These are phyloP conservation scores for Cymbidium sinense DNA, from an alignment of 106 monocot species.

Conservation along the genomic window DNA sequence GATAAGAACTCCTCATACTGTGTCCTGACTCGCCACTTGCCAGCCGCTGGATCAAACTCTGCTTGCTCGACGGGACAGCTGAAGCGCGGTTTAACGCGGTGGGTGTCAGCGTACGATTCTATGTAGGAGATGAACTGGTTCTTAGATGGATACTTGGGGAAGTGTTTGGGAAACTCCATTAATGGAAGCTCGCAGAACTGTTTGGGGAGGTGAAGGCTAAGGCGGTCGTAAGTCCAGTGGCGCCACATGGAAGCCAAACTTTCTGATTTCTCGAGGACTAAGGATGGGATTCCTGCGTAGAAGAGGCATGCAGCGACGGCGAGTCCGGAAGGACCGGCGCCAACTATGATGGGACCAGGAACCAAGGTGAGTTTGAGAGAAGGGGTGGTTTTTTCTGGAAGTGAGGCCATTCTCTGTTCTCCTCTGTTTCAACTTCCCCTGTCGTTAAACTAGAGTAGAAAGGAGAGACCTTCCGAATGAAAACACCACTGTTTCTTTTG, in stretches of 20 bases:
- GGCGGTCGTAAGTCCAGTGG: constrained; percentile 69
- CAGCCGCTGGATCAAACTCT: constrained; percentile 29
- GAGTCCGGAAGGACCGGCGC: constrained; percentile 90
- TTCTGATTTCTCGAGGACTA: constrained; percentile 60
- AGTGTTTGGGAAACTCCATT: constrained; percentile 52
- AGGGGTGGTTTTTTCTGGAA: not conserved
- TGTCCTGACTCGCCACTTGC: constrained; percentile 41
- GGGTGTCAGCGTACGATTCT: constrained; percentile 50
- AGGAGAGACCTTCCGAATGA: not conserved
- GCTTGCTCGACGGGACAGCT: constrained; percentile 33
- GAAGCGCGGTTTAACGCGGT: constrained; percentile 49
- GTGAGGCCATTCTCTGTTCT: constrained; percentile 15
- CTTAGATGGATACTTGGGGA: constrained; percentile 89
- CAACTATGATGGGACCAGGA: constrained; percentile 71
- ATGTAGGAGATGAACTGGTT: constrained; percentile 78
- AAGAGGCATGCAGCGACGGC: constrained; percentile 77
- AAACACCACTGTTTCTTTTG: not conserved
- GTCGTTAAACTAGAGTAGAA: not conserved
- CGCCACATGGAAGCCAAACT: constrained; percentile 84
- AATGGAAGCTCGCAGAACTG: constrained; percentile 79
- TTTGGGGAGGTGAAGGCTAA: constrained; percentile 83
- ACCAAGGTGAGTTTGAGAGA: constrained; percentile 19
- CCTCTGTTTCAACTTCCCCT: not conserved
- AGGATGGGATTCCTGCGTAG: constrained; percentile 47
- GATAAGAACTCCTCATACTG: constrained; percentile 26